These are phyloP conservation scores for Serendipita sp. DNA, from an alignment of 768 basidiomycete species.

Conservation along the genomic window DNA sequence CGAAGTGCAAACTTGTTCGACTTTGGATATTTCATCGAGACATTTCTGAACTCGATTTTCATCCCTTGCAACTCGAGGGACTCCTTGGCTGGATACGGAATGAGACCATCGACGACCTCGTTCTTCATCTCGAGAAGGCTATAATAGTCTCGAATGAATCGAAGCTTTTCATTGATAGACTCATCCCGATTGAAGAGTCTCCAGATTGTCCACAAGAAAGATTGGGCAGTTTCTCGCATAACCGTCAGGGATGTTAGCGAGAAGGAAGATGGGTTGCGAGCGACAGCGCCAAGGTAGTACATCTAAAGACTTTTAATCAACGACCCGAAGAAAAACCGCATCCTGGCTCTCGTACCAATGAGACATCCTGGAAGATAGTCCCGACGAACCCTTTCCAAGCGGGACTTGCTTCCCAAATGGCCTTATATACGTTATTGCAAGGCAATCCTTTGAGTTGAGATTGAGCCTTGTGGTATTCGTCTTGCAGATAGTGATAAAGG, in stretches of 20 bases:
- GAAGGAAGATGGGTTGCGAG: slow-evolving; percentile 20
- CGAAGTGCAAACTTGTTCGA: slow-evolving; percentile 35
- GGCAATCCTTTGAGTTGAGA: not conserved
- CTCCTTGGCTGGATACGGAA: slow-evolving; percentile 35
- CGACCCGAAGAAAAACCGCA: not conserved
- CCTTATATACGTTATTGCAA: not conserved
- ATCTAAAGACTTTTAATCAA: not conserved
- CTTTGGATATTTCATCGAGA: slow-evolving; percentile 55
- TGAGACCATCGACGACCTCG: slow-evolving; percentile 36
- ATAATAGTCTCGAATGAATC: slow-evolving; percentile 43
- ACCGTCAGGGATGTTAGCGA: slow-evolving; percentile 49
- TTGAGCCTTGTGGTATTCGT: not conserved
- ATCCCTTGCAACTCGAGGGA: slow-evolving; percentile 31
- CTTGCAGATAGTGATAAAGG: not conserved
- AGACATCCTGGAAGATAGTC: too few species aligned
- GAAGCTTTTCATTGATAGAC: slow-evolving; percentile 38
- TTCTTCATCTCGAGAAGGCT: slow-evolving; percentile 46
- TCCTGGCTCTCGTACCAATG: not conserved
- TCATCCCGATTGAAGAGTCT: slow-evolving; percentile 30
- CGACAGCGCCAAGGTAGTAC: not conserved
- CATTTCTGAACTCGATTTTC: slow-evolving; percentile 49
- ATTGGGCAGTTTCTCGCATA: slow-evolving; percentile 33
- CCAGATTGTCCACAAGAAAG: slow-evolving; percentile 35
- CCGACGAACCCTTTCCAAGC: too few species aligned
- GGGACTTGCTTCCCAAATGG: not conserved